Conservation (phyloP, 192 early-diverging fungal genomes). For the Kappamyces sp. region DNA sequence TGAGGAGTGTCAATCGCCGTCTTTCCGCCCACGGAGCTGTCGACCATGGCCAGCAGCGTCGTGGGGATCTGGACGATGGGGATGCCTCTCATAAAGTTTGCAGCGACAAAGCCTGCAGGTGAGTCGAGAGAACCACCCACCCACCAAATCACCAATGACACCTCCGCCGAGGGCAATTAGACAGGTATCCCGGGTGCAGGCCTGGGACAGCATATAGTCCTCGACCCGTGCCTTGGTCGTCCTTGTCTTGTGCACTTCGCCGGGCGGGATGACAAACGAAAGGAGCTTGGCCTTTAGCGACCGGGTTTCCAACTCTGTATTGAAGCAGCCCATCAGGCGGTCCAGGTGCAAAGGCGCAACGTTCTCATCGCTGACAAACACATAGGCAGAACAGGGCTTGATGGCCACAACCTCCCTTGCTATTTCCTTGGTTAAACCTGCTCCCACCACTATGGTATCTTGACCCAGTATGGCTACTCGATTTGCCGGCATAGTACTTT, state of each 20-base stretch:
- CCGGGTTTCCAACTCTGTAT: conserved; percentile 32
- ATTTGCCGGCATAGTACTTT: background rate
- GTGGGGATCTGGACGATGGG: conserved; percentile 95
- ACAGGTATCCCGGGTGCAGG: conserved; percentile 88
- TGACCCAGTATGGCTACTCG: conserved; percentile 77
- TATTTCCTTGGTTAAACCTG: conserved; percentile 68
- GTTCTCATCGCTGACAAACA: conserved; percentile 82
- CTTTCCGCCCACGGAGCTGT: conserved; percentile 96
- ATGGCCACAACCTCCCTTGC: conserved; percentile 64
- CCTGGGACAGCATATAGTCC: conserved; percentile 79
- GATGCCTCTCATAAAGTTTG: conserved; percentile 96
- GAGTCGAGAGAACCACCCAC: conserved; percentile 24
- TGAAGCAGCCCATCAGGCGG: conserved; percentile 50
- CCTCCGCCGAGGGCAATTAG: conserved; percentile 94
- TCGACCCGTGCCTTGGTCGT: conserved; percentile 81
- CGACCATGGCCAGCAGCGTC: conserved; percentile 93
- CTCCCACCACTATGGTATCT: conserved; percentile 85
- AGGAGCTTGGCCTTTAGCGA: conserved; percentile 46
- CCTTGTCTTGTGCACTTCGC: conserved; percentile 84
- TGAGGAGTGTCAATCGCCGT: conserved; percentile 93
- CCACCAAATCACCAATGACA: conserved; percentile 93
- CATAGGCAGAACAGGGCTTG: conserved; percentile 74
- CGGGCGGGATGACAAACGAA: conserved; percentile 74
- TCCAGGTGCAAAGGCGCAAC: conserved; percentile 72
- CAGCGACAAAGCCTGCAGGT: conserved; percentile 74